A percentile compares a stretch with the other conserved stretches of the same genome.
These are phyloP conservation scores for Malassezia caprae DNA, from an alignment of 1,284 basidiomycete genomes.

Conservation along the genomic window DNA sequence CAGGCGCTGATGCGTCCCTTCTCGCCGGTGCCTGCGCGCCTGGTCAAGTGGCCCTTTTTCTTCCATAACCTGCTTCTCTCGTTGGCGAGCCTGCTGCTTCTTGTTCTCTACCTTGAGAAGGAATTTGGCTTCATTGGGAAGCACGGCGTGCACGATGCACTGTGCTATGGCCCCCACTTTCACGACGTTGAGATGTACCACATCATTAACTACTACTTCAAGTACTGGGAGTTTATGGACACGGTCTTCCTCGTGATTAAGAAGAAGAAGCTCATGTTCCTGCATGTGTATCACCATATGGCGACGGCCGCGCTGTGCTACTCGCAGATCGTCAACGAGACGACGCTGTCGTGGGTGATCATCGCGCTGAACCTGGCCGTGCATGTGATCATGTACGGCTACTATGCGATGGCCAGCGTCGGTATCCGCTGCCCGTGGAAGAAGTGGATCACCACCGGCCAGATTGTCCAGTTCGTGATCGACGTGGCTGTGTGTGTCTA, in stretches of 20 bases:
- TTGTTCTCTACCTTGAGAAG: slow-evolving; percentile 75
- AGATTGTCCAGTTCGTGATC: slow-evolving; percentile 57
- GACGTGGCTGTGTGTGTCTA: slow-evolving; percentile 10
- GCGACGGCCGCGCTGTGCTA: slow-evolving; percentile 94
- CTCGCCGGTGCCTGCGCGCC: slow-evolving; percentile 54
- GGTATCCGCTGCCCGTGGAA: slow-evolving; percentile 59
- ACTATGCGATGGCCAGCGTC: slow-evolving; percentile 40
- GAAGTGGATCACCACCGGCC: slow-evolving; percentile 86
- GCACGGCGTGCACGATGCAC: slow-evolving; percentile 53
- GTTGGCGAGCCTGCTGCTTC: slow-evolving; percentile 66
- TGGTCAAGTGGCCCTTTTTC: slow-evolving; percentile 68
- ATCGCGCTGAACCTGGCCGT: slow-evolving; percentile 85
- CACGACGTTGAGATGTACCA: slow-evolving; percentile 52
- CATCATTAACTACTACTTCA: slow-evolving; percentile 76
- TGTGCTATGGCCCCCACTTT: slow-evolving; percentile 55
- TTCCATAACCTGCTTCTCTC: slow-evolving; percentile 83
- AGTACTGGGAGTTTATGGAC: slow-evolving; percentile 66
- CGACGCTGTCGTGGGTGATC: slow-evolving; percentile 77
- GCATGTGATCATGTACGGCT: slow-evolving; percentile 82
- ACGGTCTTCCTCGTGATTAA: slow-evolving; percentile 94
- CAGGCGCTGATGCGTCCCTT: slow-evolving; percentile 66
- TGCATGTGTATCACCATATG: slow-evolving; percentile 97
- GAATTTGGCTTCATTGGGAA: slow-evolving; percentile 27
- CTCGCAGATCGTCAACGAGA: slow-evolving; percentile 72
- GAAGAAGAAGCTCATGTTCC: slow-evolving; percentile 83